Evolutionary conservation across 257 asterid genomes (phyloP), one percentile per base, ranked within the genome.

Genomic region (Solanum acaule): DNA sequence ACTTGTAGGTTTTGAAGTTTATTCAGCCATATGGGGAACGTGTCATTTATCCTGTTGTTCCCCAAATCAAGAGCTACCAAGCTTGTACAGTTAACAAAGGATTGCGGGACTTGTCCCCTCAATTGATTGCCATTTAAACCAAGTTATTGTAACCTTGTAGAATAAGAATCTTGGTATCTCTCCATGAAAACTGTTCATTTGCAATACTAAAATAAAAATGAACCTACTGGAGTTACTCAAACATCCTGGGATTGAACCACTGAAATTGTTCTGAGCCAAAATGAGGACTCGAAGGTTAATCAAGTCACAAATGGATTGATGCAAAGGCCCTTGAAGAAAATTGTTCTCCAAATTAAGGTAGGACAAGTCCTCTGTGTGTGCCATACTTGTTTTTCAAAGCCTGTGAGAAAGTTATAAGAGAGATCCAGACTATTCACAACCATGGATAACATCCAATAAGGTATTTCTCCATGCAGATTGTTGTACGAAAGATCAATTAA

Each of bases 291-390:
- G 6, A 76, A 76, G 83, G 10, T 5, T 1, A 37, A 10, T 5
- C 22, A 76, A 10, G 33, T 31, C 33, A 2, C 33, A 31, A 31
- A 31, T 31, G 33, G 46, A 40, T 42, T 0, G 29, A 75, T 8
- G 56, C 52, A 75, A 75, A 75, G 56, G n/a, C 44, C 83, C 31
- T 75, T 75, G 83, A 37, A 75, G 83, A 75, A 22, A 22, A 37
- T 76, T 76, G 33, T 37, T 76, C 20, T 37, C 83, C 52, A 35
- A 38, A 75, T 75, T 75, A 35, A 75, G 83, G 20, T 37, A 5
- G 33, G 2, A 40, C 44, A 40, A 40, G 12, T 40, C 2, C 4
- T 8, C 12, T 75, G 31, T 7, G 40, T 0, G n/a, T n/a, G 31
- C 83, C 83, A 22, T 75, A 22, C 52, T 35, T 73, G 49, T 22